A percentile compares a stretch with the other conserved stretches of the same genome.
phyloP scores from a whole-genome alignment of 1,284 basidiomycete species.

The Trichosporon coremiiforme region DNA sequence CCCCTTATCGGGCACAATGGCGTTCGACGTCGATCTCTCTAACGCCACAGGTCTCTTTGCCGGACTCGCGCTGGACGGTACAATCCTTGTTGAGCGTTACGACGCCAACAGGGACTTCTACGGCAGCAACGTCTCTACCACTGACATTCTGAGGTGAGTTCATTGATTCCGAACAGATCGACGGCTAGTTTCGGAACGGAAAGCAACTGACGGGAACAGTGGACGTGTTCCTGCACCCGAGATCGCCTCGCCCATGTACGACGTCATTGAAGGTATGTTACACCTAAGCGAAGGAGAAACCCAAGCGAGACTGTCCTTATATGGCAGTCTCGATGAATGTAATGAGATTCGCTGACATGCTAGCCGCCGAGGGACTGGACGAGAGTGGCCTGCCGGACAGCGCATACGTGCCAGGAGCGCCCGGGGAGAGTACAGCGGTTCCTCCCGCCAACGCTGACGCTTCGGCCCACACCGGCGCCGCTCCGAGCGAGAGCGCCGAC shows the following conservation, averaged over 20 bases:
- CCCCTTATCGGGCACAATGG: not conserved
- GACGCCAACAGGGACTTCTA: conserved; percentile 95
- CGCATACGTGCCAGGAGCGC: conserved; percentile 71
- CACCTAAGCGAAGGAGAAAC: not conserved
- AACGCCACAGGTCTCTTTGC: conserved; percentile 77
- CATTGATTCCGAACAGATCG: not conserved
- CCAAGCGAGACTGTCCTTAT: not conserved
- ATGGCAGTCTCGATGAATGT: not conserved
- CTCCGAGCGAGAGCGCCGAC: not conserved
- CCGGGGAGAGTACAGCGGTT: not conserved
- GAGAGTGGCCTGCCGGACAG: conserved; percentile 71
- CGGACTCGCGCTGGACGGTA: conserved; percentile 92
- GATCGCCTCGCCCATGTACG: conserved; percentile 89
- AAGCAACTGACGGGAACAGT: conserved; percentile 21
- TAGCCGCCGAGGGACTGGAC: conserved; percentile 60
- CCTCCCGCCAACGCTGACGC: not conserved
- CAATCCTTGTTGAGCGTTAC: conserved; percentile 89
- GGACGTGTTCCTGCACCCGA: conserved; percentile 92
- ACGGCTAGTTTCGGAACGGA: not conserved
- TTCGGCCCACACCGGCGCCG: not conserved
- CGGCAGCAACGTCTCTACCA: conserved; percentile 83
- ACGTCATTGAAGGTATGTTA: conserved; percentile 75
- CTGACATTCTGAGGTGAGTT: conserved; percentile 71
- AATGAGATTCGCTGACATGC: not conserved
- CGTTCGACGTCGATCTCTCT: not conserved